Evolutionary conservation across 805 yeast genomes (phyloP), one percentile per base, ranked within the genome.

Genomic region (Zygosaccharomyces gambellarensis): DNA sequence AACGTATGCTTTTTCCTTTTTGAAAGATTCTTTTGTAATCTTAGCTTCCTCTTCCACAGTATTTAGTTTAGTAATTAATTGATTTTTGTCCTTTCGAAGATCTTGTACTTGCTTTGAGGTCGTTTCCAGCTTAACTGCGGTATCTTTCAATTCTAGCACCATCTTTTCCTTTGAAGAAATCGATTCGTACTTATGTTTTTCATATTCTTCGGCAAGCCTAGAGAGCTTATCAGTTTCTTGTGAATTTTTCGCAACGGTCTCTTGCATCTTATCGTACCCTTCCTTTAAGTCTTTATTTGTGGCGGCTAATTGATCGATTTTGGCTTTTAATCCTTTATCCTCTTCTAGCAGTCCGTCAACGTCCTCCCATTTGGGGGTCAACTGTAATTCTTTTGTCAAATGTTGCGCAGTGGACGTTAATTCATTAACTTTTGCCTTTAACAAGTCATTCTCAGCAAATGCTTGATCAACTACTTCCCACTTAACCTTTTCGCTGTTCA

Each of bases 291-390:
- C 27, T 7, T n/a, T 14, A 29, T 41, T 41, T 12, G 32, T 17
- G 2, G 36, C 28, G 9, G 29, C 29, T 14, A 42, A 14, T 14
- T 30, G 36, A 23, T 23, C 4, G 12, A 42, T 30, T 21, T 17
- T 30, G 8, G 10, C 7, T 25, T 42, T 42, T 27, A 42, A 25
- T 34, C 30, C 28, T 30, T 30, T 42, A 30, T 42, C 45, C 28
- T 42, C 45, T 21, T 42, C 45, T 27, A 42, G 12, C 7, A 42
- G 28, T 30, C 45, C 45, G 7, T 42, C 45, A 19, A 42, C 45
- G 19, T 42, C 45, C 14, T 42, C 45, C 45, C 45, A 42, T 30
- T 42, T 42, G n/a, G 45, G 45, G 6, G 28, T 29, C 3, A 19
- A 25, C 19, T 42, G 36, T 28, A 42, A 42, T 19, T 42, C 38